Evolutionary conservation across 352 stramenopile species (phyloP), one percentile per base, ranked within the genome.

Genomic region (Phytopythium vexans): DNA sequence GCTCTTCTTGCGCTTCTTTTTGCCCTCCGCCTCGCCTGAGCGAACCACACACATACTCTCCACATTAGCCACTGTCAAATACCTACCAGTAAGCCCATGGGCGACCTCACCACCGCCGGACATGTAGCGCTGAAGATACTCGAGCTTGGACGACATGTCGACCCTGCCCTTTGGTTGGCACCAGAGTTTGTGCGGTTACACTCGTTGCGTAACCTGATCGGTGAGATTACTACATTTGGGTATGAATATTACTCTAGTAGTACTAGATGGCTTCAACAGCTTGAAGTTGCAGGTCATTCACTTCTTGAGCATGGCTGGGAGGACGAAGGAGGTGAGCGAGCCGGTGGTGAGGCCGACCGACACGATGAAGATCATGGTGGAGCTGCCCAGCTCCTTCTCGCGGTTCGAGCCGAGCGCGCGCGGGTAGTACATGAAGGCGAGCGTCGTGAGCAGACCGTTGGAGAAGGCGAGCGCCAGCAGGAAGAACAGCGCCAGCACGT

Each of bases 331-430:
- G 58, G 89, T 80, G 58, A 94, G 66, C 41, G 81, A 86, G 40
- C 84, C 84, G 7, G 64, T 68, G 3, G 72, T 89, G 50, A 92
- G 71, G 10, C 84, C 84, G 7, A 89, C 57, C 4, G 79, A 89
- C 14, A 94, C 62, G 46, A 88, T 70, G 46, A 92, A 90, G 62
- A 92, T 91, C 77, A 94, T 90, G 62, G 91, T 62, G 32, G 75
- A 88, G 38, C 84, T 78, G 38, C 78, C 75, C 15, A 90, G 43
- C 49, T 90, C 79, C 47, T 92, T 92, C 43, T 88, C 84, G 35
- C 64, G 64, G 54, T 72, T 84, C 34, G 64, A 72, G 33, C 50
- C 58, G 16, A 89, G 71, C 31, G 82, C 38, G 35, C 70, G 54
- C 21, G 84, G 76, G 58, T 89, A 91, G 58, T 89, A 64, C 84